phyloP scores from a whole-genome alignment of 2,329 filamentous ascomycete species.

The Fonsecaea erecta region DNA sequence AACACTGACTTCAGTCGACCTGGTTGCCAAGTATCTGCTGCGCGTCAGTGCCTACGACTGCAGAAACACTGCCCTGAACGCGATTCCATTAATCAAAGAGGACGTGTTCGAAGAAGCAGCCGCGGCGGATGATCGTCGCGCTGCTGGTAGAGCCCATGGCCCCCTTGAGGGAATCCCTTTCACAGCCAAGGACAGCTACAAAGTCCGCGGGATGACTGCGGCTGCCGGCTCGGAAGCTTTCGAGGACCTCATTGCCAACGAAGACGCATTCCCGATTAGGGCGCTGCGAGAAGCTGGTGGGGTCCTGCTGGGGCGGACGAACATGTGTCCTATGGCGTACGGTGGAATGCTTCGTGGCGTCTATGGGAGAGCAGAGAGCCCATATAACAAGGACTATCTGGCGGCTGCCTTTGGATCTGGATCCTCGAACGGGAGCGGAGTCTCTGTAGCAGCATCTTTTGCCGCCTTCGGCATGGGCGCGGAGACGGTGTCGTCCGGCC shows the following conservation, averaged over 20 bases:
- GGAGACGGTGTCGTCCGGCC: slow-evolving; percentile 62
- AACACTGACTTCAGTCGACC: slow-evolving; percentile 50
- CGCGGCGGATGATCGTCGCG: slow-evolving; percentile 53
- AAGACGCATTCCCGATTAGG: slow-evolving; percentile 59
- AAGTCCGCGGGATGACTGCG: slow-evolving; percentile 58
- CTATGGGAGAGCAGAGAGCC: slow-evolving; percentile 61
- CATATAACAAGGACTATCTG: slow-evolving; percentile 60
- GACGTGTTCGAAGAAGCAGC: slow-evolving; percentile 53
- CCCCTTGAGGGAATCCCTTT: slow-evolving; percentile 62
- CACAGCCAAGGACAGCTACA: slow-evolving; percentile 64
- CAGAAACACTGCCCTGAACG: slow-evolving; percentile 50
- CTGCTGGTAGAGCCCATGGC: slow-evolving; percentile 43
- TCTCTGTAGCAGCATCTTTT: slow-evolving; percentile 56
- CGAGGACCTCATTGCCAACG: slow-evolving; percentile 53
- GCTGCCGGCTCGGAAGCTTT: slow-evolving; percentile 62
- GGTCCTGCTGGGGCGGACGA: slow-evolving; percentile 60
- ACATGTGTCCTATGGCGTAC: slow-evolving; percentile 65
- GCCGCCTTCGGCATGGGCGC: slow-evolving; percentile 59
- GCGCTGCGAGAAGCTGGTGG: slow-evolving; percentile 56
- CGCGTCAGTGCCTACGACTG: slow-evolving; percentile 56
- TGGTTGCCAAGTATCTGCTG: slow-evolving; percentile 53
- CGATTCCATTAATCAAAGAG: slow-evolving; percentile 56
- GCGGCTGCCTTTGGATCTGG: slow-evolving; percentile 62
- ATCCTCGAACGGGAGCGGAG: slow-evolving; percentile 62
- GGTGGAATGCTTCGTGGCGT: slow-evolving; percentile 63